Evolutionary conservation across 345 rosid species (phyloP).

Genomic region (Rubroshorea leprosula): DNA sequence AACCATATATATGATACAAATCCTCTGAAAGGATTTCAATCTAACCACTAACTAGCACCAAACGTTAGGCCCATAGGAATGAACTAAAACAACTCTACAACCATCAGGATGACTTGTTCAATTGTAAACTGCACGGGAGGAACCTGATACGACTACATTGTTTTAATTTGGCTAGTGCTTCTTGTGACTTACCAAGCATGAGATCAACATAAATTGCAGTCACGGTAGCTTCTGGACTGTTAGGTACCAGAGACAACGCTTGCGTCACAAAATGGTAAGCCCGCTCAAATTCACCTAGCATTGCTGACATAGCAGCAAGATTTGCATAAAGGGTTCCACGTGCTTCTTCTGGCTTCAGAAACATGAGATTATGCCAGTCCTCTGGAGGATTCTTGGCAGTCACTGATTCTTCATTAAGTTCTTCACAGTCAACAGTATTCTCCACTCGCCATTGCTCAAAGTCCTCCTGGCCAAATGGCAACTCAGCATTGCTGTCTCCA

Average conservation of each 20-base stretch:
- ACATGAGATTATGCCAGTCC: constrained; percentile 27
- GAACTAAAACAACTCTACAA: constrained; percentile 24
- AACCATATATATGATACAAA: constrained; percentile 64
- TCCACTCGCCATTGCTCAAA: constrained; percentile 50
- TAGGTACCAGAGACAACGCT: constrained; percentile 56
- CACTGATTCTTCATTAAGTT: constrained; percentile 39
- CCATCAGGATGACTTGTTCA: constrained; percentile 24
- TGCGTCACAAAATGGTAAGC: constrained; percentile 54
- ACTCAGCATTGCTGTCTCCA: constrained; percentile 49
- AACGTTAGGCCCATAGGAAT: constrained; percentile 16
- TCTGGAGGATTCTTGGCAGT: constrained; percentile 28
- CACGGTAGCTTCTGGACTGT: constrained; percentile 60
- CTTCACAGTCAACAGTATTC: constrained; percentile 57
- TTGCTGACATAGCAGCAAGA: constrained; percentile 60
- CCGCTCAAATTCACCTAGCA: constrained; percentile 65
- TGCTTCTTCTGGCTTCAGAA: constrained; percentile 85
- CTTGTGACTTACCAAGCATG: constrained; percentile 64
- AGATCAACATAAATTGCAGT: constrained; percentile 79
- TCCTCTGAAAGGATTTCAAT: constrained; percentile 47
- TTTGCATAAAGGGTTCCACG: constrained; percentile 73
- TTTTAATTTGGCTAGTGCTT: constrained; percentile 75
- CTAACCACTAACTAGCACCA: constrained; percentile 37
- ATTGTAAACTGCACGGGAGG: constrained; percentile 36
- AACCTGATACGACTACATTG: constrained; percentile 63
- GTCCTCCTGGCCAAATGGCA: constrained; percentile 74